These are phyloP conservation scores for Russula dissimulans DNA, from an alignment of 768 basidiomycete genomes.

Conservation along the genomic window DNA sequence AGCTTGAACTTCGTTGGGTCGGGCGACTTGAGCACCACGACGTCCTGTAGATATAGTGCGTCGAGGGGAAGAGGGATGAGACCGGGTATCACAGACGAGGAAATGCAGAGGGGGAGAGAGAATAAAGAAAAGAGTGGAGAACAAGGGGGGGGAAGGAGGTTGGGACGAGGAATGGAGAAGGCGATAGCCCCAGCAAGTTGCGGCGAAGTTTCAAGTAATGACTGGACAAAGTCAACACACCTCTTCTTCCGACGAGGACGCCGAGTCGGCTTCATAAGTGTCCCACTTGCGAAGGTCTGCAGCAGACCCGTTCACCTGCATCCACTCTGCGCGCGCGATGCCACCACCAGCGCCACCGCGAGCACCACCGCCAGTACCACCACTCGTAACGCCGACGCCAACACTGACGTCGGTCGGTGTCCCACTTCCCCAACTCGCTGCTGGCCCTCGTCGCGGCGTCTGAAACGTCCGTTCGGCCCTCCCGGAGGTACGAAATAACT, in stretches of 20 bases:
- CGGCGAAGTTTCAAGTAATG: constrained; percentile 5
- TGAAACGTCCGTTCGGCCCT: neutral
- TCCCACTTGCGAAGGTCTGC: constrained; percentile 2
- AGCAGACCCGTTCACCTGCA: constrained; percentile 12
- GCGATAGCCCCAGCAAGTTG: neutral
- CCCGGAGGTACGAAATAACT: constrained; percentile 5
- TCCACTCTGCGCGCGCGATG: constrained; percentile 5
- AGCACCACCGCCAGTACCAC: neutral
- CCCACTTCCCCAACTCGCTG: neutral
- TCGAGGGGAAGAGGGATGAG: constrained; percentile 14
- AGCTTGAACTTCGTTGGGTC: constrained; percentile 18
- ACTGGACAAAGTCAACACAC: constrained; percentile 15
- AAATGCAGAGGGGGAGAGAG: constrained; percentile 6
- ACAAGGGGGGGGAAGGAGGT: neutral
- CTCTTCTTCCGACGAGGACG: constrained; percentile 18
- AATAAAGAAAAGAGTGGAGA: neutral
- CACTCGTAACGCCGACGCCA: constrained; percentile 1
- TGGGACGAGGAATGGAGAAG: neutral
- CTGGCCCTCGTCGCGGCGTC: neutral
- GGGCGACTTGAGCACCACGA: constrained; percentile 17
- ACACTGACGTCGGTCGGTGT: neutral
- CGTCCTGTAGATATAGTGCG: constrained; percentile 15
- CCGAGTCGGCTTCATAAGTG: constrained; percentile 7
- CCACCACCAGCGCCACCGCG: neutral
- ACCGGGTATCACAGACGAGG: constrained; percentile 1